A percentile compares a stretch with the other conserved stretches of the same genome.
Conservation (phyloP, 1,284 basidiomycete genomes). For the Rhodotorula sp. region DNA sequence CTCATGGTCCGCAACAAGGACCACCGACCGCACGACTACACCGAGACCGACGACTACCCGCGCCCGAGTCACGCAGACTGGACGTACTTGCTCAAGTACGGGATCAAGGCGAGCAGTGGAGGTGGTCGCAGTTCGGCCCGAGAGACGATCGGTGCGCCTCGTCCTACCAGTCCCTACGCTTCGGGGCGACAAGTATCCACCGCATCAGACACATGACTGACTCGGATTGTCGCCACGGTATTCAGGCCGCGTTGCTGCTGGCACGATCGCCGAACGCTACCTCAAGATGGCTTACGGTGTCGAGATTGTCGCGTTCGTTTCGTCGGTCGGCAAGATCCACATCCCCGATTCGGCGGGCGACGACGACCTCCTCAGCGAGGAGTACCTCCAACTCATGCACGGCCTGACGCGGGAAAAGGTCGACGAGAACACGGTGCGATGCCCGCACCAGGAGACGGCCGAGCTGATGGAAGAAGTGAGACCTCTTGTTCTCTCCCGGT, state of each 20-base stretch:
- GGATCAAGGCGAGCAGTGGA: slow-evolving; percentile 93
- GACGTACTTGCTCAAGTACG: slow-evolving; percentile 98
- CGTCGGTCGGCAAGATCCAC: slow-evolving; percentile 89
- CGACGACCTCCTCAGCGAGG: slow-evolving; percentile 75
- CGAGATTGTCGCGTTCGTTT: slow-evolving; percentile 96
- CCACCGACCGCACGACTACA: slow-evolving; percentile 97
- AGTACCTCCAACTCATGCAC: slow-evolving; percentile 77
- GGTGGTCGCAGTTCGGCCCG: slow-evolving; percentile 92
- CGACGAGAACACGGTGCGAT: slow-evolving; percentile 83
- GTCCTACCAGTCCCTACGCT: too few species aligned
- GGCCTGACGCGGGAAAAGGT: slow-evolving; percentile 83
- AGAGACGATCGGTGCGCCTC: slow-evolving; percentile 81
- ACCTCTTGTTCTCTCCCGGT: too few species aligned
- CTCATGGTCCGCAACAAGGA: slow-evolving; percentile 97
- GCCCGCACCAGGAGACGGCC: slow-evolving; percentile 84
- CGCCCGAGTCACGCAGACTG: slow-evolving; percentile 97
- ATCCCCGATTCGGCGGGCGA: slow-evolving; percentile 66
- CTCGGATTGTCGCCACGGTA: too few species aligned
- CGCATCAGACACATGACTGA: too few species aligned
- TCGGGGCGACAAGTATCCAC: too few species aligned
- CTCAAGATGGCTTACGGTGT: slow-evolving; percentile 82
- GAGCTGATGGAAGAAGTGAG: slow-evolving; percentile 83
- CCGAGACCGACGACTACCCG: slow-evolving; percentile 96
- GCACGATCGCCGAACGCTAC: slow-evolving; percentile 97
- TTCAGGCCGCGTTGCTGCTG: slow-evolving; percentile 89